Conservation (phyloP, 352 stramenopile genomes). For the Pythium utonaiense region DNA sequence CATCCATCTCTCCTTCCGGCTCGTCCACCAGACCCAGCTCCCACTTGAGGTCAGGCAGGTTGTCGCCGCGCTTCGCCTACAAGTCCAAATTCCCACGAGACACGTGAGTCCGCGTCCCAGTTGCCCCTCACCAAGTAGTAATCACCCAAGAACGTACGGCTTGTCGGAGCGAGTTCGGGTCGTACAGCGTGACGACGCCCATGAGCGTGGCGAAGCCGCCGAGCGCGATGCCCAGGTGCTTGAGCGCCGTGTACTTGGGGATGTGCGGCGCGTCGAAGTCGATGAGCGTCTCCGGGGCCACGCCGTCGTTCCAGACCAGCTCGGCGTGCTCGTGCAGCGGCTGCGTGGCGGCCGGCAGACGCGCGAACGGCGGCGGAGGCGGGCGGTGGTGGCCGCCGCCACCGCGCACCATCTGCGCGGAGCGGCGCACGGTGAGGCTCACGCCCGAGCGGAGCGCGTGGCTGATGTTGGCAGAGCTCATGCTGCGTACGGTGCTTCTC, state of each 20-base stretch:
- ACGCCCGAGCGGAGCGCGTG: slow-evolving; percentile 56
- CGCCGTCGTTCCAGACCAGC: slow-evolving; percentile 86
- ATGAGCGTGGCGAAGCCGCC: slow-evolving; percentile 65
- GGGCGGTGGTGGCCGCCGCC: slow-evolving; percentile 56
- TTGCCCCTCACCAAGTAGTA: too few relatives aligned
- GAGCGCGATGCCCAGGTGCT: slow-evolving; percentile 58
- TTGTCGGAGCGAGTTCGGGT: slow-evolving; percentile 77
- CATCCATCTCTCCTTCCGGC: slow-evolving; percentile 80
- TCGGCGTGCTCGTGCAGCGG: slow-evolving; percentile 74
- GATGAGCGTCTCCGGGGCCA: slow-evolving; percentile 83
- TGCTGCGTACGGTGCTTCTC: slow-evolving; percentile 22
- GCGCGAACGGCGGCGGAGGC: slow-evolving; percentile 75
- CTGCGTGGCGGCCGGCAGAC: slow-evolving; percentile 56
- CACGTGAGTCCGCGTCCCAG: too few relatives aligned
- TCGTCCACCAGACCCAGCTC: slow-evolving; percentile 71
- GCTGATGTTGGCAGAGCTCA: slow-evolving; percentile 64
- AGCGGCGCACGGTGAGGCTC: slow-evolving; percentile 50
- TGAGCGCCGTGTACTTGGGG: slow-evolving; percentile 68
- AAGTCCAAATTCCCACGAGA: background rate
- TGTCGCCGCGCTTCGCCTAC: slow-evolving; percentile 69
- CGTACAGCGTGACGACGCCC: slow-evolving; percentile 74
- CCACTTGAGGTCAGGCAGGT: slow-evolving; percentile 78
- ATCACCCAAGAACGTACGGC: slow-evolving; percentile 46
- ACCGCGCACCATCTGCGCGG: slow-evolving; percentile 44
- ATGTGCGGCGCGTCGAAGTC: slow-evolving; percentile 88